phyloP scores from a whole-genome alignment of 148 eudicot species.

The Tetragonia tetragonoides region DNA sequence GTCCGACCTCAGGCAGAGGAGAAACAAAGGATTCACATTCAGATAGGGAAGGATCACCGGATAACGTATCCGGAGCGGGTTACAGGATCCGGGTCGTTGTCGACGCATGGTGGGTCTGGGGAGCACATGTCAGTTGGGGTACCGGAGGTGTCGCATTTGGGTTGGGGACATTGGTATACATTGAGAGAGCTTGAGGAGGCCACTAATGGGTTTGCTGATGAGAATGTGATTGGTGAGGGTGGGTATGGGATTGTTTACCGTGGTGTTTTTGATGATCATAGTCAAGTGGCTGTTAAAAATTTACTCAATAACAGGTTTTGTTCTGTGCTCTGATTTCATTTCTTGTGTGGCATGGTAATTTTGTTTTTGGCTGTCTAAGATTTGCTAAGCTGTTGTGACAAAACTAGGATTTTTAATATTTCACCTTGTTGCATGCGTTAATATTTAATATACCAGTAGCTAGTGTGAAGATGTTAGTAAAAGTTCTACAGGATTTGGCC shows the following conservation, averaged over 20 bases:
- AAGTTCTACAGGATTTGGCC: too few relatives aligned
- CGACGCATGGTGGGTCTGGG: slow-evolving; percentile 34
- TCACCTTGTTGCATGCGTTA: not conserved
- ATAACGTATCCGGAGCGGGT: slow-evolving; percentile 48
- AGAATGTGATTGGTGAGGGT: slow-evolving; percentile 95
- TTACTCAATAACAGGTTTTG: slow-evolving; percentile 77
- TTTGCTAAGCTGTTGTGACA: too few relatives aligned
- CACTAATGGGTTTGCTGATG: slow-evolving; percentile 63
- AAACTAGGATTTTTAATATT: not conserved
- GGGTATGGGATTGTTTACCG: slow-evolving; percentile 90
- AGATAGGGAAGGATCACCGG: slow-evolving; percentile 52
- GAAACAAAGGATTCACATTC: slow-evolving; percentile 45
- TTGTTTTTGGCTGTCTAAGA: too few relatives aligned
- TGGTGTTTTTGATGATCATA: slow-evolving; percentile 48
- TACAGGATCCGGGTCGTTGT: slow-evolving; percentile 17
- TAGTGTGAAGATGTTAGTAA: not conserved
- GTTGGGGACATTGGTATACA: slow-evolving; percentile 95
- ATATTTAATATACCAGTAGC: not conserved
- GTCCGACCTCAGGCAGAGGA: slow-evolving; percentile 23
- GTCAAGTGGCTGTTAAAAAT: slow-evolving; percentile 78
- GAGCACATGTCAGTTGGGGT: slow-evolving; percentile 30
- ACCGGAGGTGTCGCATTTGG: slow-evolving; percentile 77
- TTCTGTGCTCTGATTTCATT: too few relatives aligned
- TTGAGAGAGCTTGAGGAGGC: slow-evolving; percentile 74
- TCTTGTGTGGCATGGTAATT: too few relatives aligned